Base-by-base conservation (phyloP, 1,139 yeast species). In the Torulaspora pretoriensis region DNA sequence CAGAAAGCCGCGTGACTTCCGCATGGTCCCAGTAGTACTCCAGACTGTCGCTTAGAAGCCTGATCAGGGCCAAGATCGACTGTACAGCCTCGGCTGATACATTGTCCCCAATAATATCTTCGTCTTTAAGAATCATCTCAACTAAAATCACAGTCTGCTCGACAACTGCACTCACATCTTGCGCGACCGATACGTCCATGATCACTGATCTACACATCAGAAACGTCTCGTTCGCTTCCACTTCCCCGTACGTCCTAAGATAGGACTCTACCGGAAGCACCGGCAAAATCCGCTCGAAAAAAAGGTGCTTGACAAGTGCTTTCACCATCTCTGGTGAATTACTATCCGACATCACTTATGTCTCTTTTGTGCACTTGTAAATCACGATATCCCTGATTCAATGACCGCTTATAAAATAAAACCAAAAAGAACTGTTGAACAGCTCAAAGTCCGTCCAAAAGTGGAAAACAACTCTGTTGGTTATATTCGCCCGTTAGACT, bases 1-100 rank as follows among this genome's bases (percentile, higher is more conserved):
- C 38, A 28, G 36, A 26, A 9, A 14, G 22, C 17, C 31, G 26
- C 24, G 34, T 40, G 37, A 40, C 25, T 29, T 40, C 49, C 19
- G 26, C 35, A 31, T 41, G 50, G 17, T 53, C 60, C 67, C 67
- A 62, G 34, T 47, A 52, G 25, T 53, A 52, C 45, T 61, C 65
- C 36, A 56, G 43, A 9, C 51, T 47, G 46, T 63, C 65, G 28
- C 60, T 53, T 23, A 61, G 29, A 35, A 63, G 49, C 40, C 67
- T 47, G 22, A 55, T 27, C 10, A 63, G 30, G 4, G 57, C 56
- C 35, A 61, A 34, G 5, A 61, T 47, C 10, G 60, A 51, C 45
- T 60, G 57, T 14, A 48, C 48, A 14, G 55, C 42, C 36, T 53
- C 55, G 14, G 52, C 49, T 12, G 40, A 46, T 13, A 50, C 27